Percentiles rank a stretch among this genome's conserved stretches.
phyloP scores from a whole-genome alignment of 2,329 filamentous ascomycete species.

The Pseudonectria buxi region DNA sequence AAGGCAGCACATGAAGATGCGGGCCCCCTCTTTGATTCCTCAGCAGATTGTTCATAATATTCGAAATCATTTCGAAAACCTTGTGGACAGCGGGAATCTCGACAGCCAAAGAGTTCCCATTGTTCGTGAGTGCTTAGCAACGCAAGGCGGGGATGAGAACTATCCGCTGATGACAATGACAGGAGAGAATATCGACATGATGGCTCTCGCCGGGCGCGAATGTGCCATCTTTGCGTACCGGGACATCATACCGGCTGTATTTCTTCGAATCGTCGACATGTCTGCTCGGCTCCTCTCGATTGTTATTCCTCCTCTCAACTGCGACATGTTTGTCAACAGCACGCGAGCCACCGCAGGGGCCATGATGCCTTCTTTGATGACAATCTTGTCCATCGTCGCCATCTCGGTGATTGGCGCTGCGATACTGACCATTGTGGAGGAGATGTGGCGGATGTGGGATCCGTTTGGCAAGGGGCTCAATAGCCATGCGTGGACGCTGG shows the following conservation, averaged over 20 bases:
- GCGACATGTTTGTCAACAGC: constrained; percentile 10
- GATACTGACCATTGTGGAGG: constrained; percentile 13
- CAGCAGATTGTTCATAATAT: constrained; percentile 21
- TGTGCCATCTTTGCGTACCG: constrained; percentile 9
- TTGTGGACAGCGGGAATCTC: constrained; percentile 14
- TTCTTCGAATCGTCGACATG: constrained; percentile 12
- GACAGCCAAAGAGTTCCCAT: constrained; percentile 13
- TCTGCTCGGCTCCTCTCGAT: constrained; percentile 7
- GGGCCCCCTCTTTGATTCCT: constrained; percentile 9
- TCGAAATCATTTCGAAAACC: constrained; percentile 21
- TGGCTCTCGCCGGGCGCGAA: constrained; percentile 14
- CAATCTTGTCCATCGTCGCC: constrained; percentile 2
- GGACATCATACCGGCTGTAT: constrained; percentile 12
- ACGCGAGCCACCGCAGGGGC: background rate
- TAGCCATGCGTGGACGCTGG: constrained; percentile 18
- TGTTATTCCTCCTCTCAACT: constrained; percentile 11
- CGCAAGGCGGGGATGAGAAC: too few relatives aligned
- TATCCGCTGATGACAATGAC: background rate
- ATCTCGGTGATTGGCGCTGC: constrained; percentile 7
- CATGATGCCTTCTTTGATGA: constrained; percentile 1
- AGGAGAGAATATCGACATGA: constrained; percentile 21
- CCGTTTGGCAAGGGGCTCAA: constrained; percentile 17
- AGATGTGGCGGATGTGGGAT: constrained; percentile 22
- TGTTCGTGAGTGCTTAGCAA: constrained; percentile 19
- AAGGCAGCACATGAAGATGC: constrained; percentile 2